Evolutionary conservation across 2,329 filamentous ascomycete genomes (phyloP).

Genomic region (Ophiocordyceps sinensis): DNA sequence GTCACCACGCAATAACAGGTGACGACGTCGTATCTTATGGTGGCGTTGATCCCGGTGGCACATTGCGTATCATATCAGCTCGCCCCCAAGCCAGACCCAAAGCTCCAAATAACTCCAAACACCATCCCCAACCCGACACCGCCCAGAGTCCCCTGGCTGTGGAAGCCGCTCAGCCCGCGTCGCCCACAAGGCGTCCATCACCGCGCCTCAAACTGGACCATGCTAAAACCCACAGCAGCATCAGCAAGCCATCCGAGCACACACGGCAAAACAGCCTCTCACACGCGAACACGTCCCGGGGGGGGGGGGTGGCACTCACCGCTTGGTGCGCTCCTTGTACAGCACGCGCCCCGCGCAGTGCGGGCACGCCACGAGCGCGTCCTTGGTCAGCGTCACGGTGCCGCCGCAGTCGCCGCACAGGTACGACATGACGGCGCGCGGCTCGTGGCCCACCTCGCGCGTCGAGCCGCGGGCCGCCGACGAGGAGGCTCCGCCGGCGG

Average conservation of each 20-base stretch:
- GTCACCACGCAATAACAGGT: no score
- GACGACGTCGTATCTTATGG: no score
- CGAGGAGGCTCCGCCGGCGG: conserved; percentile 20
- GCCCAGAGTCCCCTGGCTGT: no score
- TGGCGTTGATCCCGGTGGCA: no score
- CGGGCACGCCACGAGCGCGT: conserved; percentile 33
- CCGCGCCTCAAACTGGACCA: conserved; percentile 97
- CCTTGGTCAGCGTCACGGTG: conserved; percentile 24
- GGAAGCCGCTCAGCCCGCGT: no score
- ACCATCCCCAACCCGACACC: background rate
- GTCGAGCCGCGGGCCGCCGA: conserved; percentile 24
- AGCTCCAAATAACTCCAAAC: background rate
- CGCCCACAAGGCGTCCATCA: no score
- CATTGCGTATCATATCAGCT: no score
- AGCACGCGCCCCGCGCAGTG: conserved; percentile 82
- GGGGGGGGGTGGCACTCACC: conserved; percentile 42
- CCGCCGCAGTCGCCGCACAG: conserved; percentile 30
- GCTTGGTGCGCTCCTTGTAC: conserved; percentile 95
- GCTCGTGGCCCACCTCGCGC: conserved; percentile 22
- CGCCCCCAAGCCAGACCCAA: no score
- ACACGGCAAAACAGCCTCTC: background rate
- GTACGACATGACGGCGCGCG: conserved; percentile 23
- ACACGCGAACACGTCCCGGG: background rate
- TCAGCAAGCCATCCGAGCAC: background rate
- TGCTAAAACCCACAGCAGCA: conserved; percentile 35